Conservation (phyloP, 768 basidiomycete genomes). For the Tylopilus cervinicoccineus region DNA sequence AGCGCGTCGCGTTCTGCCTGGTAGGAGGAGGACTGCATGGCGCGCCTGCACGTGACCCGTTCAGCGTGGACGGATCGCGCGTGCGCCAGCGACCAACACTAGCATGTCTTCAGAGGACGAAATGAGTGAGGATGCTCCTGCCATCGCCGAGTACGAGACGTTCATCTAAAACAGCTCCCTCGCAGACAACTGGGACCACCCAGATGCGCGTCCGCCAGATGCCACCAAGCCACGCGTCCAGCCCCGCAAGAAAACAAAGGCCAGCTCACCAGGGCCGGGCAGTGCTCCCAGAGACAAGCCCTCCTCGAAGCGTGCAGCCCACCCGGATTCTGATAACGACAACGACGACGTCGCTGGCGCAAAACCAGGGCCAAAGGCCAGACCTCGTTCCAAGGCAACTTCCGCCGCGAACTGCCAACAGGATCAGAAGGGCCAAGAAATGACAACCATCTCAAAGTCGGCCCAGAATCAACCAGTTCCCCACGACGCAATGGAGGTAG, state of each 20-base stretch:
- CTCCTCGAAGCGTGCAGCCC: constrained; percentile 11
- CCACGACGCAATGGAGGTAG: constrained; percentile 16
- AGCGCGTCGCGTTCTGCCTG: constrained; percentile 26
- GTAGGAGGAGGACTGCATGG: constrained; percentile 16
- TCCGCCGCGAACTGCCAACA: constrained; percentile 3
- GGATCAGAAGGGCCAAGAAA: constrained; percentile 10
- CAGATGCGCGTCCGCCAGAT: constrained; percentile 7
- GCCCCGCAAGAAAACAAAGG: constrained; percentile 17
- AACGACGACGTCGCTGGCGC: neutral
- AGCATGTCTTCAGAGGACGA: constrained; percentile 33
- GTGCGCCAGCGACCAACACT: neutral
- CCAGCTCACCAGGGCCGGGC: constrained; percentile 12
- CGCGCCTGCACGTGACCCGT: constrained; percentile 8
- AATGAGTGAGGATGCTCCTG: constrained; percentile 24
- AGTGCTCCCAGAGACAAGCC: constrained; percentile 12
- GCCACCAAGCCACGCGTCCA: constrained; percentile 15
- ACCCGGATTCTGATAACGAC: neutral
- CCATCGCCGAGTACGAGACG: constrained; percentile 1
- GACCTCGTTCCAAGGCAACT: constrained; percentile 13
- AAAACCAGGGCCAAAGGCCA: constrained; percentile 15
- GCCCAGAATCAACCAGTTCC: constrained; percentile 2
- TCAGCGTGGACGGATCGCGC: neutral
- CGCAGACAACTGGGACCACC: constrained; percentile 22
- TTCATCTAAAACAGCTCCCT: constrained; percentile 25
- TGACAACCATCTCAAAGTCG: constrained; percentile 5